Conservation (phyloP, 1,284 basidiomycete species). For the Papiliotrema fonsecae region DNA sequence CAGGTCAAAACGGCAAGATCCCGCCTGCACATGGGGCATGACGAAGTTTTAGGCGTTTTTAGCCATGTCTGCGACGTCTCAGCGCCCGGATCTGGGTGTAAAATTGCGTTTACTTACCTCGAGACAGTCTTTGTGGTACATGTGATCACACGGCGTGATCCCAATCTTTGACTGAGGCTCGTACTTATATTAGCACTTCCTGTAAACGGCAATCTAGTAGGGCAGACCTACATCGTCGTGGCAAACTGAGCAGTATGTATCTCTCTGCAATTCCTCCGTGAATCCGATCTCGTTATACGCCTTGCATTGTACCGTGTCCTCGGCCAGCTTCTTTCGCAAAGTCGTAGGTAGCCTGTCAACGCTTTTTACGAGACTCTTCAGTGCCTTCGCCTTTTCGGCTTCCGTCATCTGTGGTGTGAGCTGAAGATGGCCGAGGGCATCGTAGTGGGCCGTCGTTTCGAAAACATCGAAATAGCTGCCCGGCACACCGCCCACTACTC, state of each 20-base stretch:
- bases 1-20: conserved; percentile 30
- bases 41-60: conserved; percentile 25
- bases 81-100: background rate
- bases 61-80: conserved; percentile 29
- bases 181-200: conserved; percentile 23
- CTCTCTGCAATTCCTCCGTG: conserved; percentile 20
- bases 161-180: conserved; percentile 15
- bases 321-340: conserved; percentile 11
- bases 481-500: too few species aligned
- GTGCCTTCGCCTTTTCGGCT: conserved; percentile 9
- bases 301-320: conserved; percentile 11
- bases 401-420: conserved; percentile 11
- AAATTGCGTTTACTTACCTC: conserved; percentile 17
- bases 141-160: conserved; percentile 40
- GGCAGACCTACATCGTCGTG: conserved; percentile 25
- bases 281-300: conserved; percentile 11
- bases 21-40: conserved; percentile 42
- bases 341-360: conserved; percentile 8
- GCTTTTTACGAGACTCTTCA: conserved; percentile 6
- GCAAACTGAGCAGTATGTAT: conserved; percentile 33
- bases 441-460: background rate
- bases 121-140: conserved; percentile 39
- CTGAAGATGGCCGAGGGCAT: background rate
- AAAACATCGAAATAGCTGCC: too few species aligned
- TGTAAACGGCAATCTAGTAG: background rate